Evolutionary conservation across 495 filamentous ascomycete genomes (phyloP).

Genomic region (Penicillium canariense): DNA sequence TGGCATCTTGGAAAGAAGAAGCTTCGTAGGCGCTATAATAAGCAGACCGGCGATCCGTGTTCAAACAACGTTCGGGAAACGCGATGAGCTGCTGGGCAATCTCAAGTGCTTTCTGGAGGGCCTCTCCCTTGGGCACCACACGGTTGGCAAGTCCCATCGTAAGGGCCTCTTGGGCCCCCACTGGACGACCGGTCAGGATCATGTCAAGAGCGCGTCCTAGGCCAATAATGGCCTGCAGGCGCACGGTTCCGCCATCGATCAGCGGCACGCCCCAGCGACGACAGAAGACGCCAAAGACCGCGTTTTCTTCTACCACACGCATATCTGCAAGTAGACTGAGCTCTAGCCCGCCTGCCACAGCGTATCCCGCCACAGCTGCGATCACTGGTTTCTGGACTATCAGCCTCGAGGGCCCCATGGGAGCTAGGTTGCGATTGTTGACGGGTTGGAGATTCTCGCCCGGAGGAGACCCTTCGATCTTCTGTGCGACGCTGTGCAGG

Average conservation of each 20-base stretch:
- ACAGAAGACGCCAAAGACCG: constrained; percentile 50
- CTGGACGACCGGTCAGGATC: constrained; percentile 48
- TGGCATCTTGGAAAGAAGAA: constrained; percentile 40
- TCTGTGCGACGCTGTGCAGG: constrained; percentile 36
- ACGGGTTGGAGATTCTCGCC: constrained; percentile 23
- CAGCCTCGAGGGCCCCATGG: constrained; percentile 47
- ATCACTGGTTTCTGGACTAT: constrained; percentile 42
- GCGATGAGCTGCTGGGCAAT: constrained; percentile 41
- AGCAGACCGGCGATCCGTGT: constrained; percentile 34
- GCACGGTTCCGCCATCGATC: constrained; percentile 50
- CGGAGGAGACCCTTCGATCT: background rate
- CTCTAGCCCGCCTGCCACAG: constrained; percentile 49
- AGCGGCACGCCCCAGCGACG: constrained; percentile 49
- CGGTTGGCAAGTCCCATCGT: constrained; percentile 49
- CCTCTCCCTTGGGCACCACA: constrained; percentile 45
- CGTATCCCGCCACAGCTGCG: constrained; percentile 44
- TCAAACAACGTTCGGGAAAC: constrained; percentile 49
- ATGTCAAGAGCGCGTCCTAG: constrained; percentile 50
- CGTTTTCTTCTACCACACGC: constrained; percentile 46
- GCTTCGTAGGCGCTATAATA: constrained; percentile 48
- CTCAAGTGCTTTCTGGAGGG: constrained; percentile 39
- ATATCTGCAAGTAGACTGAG: constrained; percentile 47
- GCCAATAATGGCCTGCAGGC: constrained; percentile 47
- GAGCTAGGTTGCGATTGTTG: constrained; percentile 30
- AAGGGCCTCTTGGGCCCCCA: constrained; percentile 45